These are phyloP conservation scores for Saccharomycopsis amapae DNA, from an alignment of 805 yeast species.

Conservation along the genomic window DNA sequence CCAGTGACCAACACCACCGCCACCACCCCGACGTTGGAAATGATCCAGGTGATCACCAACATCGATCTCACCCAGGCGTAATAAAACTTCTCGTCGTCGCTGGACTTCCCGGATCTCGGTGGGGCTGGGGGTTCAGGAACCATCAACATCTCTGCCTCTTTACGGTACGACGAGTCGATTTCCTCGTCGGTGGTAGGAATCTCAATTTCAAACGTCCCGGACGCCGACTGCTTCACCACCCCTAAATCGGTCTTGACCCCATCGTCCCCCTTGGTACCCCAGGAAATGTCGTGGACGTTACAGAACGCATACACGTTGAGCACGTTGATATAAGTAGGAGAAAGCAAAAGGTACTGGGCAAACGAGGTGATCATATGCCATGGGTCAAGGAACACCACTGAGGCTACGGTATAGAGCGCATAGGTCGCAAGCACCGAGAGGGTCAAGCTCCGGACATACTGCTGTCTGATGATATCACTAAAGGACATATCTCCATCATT, in stretches of 20 bases:
- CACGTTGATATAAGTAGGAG: constrained; percentile 88
- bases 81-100: constrained; percentile 52
- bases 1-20: constrained; percentile 56
- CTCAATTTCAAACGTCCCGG: constrained; percentile 60
- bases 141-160: constrained; percentile 55
- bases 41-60: constrained; percentile 85
- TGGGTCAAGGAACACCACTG: constrained; percentile 80
- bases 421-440: constrained; percentile 83
- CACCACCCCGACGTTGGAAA: constrained; percentile 74
- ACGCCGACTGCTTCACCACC: constrained; percentile 60
- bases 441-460: constrained; percentile 76
- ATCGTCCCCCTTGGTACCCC: constrained; percentile 94
- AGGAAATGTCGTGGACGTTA: constrained; percentile 90
- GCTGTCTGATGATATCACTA: constrained; percentile 48
- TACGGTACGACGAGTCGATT: constrained; percentile 66
- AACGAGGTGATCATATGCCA: constrained; percentile 89
- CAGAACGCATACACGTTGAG: constrained; percentile 92
- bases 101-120: constrained; percentile 28
- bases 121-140: constrained; percentile 31
- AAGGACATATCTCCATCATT: constrained; percentile 19
- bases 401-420: constrained; percentile 67
- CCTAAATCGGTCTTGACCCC: constrained; percentile 58
- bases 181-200: constrained; percentile 74
- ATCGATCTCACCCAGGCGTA: constrained; percentile 87
- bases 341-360: constrained; percentile 70